phyloP scores from a whole-genome alignment of 2,329 filamentous ascomycete species.

The Epicoccum sorghinum region DNA sequence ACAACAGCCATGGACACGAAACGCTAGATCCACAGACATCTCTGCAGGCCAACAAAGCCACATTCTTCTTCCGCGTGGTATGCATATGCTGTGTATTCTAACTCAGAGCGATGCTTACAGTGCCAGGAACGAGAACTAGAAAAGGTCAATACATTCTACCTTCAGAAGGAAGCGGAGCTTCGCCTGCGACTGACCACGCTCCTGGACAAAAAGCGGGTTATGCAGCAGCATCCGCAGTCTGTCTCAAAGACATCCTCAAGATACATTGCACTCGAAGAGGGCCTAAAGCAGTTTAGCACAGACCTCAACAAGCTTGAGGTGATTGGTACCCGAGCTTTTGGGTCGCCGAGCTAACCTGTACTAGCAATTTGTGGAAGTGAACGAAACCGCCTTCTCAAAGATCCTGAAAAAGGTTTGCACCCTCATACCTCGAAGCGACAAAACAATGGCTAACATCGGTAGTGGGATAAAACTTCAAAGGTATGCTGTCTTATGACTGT shows the following conservation, averaged over 20 bases:
- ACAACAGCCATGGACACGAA: slow-evolving; percentile 53
- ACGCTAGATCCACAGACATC: slow-evolving; percentile 79
- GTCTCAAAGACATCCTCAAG: slow-evolving; percentile 88
- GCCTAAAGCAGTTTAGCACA: slow-evolving; percentile 95
- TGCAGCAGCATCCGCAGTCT: slow-evolving; percentile 78
- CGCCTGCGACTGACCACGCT: slow-evolving; percentile 91
- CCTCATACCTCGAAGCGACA: neutral
- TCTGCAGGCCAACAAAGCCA: slow-evolving; percentile 94
- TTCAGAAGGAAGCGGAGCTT: slow-evolving; percentile 92
- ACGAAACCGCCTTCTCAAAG: slow-evolving; percentile 96
- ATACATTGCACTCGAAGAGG: slow-evolving; percentile 93
- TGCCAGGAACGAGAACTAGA: slow-evolving; percentile 90
- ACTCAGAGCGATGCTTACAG: slow-evolving; percentile 2
- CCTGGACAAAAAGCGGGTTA: slow-evolving; percentile 90
- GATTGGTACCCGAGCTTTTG: slow-evolving; percentile 34
- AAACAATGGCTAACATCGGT: slow-evolving; percentile 44
- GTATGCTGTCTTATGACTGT: slow-evolving; percentile 48
- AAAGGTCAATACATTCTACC: slow-evolving; percentile 97
- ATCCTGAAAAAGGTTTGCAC: slow-evolving; percentile 85
- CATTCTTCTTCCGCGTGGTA: slow-evolving; percentile 98
- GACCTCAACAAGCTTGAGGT: slow-evolving; percentile 92
- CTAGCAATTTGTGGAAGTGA: slow-evolving; percentile 96
- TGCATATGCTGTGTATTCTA: slow-evolving; percentile 35
- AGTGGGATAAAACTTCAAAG: slow-evolving; percentile 99
- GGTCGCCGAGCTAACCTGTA: slow-evolving; percentile 33